Evolutionary conservation across 1,284 basidiomycete species (phyloP), one percentile per base, ranked within the genome.

Genomic region (Exobasidium rhododendri): DNA sequence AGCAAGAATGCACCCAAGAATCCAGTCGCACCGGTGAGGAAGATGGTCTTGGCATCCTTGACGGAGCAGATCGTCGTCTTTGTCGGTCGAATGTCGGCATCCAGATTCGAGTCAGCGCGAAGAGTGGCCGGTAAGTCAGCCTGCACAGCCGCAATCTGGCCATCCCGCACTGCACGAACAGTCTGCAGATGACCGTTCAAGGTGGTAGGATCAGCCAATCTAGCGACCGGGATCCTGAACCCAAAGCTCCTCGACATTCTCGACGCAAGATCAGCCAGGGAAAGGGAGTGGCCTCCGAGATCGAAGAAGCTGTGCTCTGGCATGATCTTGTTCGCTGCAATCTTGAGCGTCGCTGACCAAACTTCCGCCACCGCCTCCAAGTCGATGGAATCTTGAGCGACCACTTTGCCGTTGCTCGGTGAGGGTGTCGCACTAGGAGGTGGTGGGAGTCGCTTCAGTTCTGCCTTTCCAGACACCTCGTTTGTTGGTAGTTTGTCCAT

Each of bases 21-120:
- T 22, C 79, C 79, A 10, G 79, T 80, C 22, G 79, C 75, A 31
- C 79, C 79, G 10, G 79, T 80, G 35, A 80, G 65, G 5, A 80
- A 62, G 35, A 80, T 68, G 29, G 71, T 72, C 56, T 71, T 64
- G 52, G 77, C 70, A 40, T 72, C 56, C 53, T 59, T 65, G 29
- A 73, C 61, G 24, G 64, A 65, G 24, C 62, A 68, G 4, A 20
- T 50, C n/a, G 61, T 59, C 5, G 58, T 35, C 20, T 20, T 13
- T 14, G 28, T 14, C 61, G 28, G 74, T 67, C 67, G 65, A 69
- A 78, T 71, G 28, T 75, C 69, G 56, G 64, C 62, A 28, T 67
- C 74, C 4, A 79, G 67, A 40, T 53, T 64, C 26, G 64, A 67
- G 61, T 79, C 77, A 54, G 67, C 73, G 5, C 66, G 62, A 14